Conservation (phyloP, 352 stramenopile genomes). For the Globisporangium lucens region DNA sequence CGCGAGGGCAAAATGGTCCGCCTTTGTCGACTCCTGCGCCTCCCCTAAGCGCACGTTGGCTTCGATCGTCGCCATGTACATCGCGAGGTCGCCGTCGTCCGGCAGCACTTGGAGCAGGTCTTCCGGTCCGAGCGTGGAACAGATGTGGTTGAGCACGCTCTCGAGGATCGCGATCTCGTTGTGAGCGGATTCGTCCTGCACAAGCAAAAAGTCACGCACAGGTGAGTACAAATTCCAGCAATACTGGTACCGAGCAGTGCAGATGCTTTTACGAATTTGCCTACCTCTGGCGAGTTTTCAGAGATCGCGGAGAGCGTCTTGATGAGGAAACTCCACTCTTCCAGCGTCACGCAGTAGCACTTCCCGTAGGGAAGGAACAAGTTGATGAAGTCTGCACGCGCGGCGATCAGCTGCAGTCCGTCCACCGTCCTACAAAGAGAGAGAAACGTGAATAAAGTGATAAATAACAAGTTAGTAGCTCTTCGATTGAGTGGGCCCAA, state of each 20-base stretch:
- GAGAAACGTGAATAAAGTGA: not conserved
- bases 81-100: constrained; percentile 65
- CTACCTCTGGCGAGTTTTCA: constrained; percentile 36
- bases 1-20: constrained; percentile 9
- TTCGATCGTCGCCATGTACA: constrained; percentile 79
- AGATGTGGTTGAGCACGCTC: constrained; percentile 66
- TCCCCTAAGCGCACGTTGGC: constrained; percentile 52
- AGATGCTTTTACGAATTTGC: not conserved
- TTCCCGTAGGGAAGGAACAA: constrained; percentile 77
- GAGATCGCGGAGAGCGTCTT: constrained; percentile 51
- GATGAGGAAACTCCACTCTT: constrained; percentile 77
- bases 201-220: not conserved
- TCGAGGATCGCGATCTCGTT: constrained; percentile 50
- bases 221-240: not conserved
- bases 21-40: constrained; percentile 24
- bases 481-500: not conserved
- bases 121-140: constrained; percentile 65
- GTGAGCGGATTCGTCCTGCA: constrained; percentile 7
- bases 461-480: not conserved
- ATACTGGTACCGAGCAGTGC: not conserved
- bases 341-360: constrained; percentile 60
- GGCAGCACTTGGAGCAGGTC: constrained; percentile 76
- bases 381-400: constrained; percentile 41
- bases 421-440: constrained; percentile 35
- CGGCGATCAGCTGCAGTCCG: constrained; percentile 58